Evolutionary conservation across 23 red algal genomes (phyloP), one percentile per base, ranked within the genome.

Genomic region (Gracilaria domingensis): DNA sequence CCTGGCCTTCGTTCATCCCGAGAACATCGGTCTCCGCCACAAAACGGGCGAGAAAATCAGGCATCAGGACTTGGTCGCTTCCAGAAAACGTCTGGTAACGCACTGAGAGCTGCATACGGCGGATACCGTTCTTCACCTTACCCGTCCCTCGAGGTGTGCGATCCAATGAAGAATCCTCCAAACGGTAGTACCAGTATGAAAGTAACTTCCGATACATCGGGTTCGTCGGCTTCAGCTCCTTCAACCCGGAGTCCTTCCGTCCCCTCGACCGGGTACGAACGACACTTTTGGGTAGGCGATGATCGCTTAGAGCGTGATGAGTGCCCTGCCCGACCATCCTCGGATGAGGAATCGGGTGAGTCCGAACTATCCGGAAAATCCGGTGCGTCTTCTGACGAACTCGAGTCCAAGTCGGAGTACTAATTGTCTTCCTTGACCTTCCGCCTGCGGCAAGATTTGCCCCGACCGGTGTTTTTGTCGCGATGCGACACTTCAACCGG

Each of bases 21-120:
- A 70, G 35, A 11, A 34, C 35, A 34, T 70, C 65, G 65, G 65
- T 26, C 35, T 70, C 65, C 35, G 65, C 65, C 1, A 70, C 65
- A 38, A 70, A 70, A 7, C 14, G 58, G 42, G 42, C 42, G 42
- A 45, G 42, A 7, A 45, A 45, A 45, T 45, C 42, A 4, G 16
- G 28, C 14, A 70, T 26, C 65, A 70, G 4, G 35, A 70, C 35
- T 28, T 9, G 12, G 16, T 70, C 65, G 6, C 11, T 26, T 38
- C 30, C 24, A 70, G 28, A 36, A 38, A 70, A 70, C 3, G 3
- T 14, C 23, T 70, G 65, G 65, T 70, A 35, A 5, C 65, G 8
- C 24, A 70, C 4, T 14, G 28, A 70, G 25, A 70, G 65, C 4
- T 33, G 65, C 65, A 70, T 70, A 9, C 12, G 35, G 4, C 35